phyloP scores from a whole-genome alignment of 2,329 filamentous ascomycete genomes.

The Cordyceps militaris region DNA sequence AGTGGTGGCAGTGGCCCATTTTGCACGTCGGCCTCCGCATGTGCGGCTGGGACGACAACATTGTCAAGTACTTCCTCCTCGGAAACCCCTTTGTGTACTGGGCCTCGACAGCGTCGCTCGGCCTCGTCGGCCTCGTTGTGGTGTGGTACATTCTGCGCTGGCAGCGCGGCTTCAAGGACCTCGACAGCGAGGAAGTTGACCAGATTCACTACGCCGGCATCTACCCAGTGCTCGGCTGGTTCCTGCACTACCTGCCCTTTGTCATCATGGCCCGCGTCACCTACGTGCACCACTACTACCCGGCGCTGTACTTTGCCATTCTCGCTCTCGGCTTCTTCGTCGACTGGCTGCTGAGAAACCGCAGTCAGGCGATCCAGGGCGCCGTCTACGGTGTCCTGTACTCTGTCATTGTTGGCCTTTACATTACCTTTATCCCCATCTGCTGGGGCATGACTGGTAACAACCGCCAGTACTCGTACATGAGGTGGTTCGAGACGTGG shows the following conservation, averaged over 20 bases:
- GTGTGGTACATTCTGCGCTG: constrained; percentile 85
- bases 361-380: constrained; percentile 57
- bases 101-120: constrained; percentile 77
- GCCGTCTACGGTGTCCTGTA: constrained; percentile 71
- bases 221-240: constrained; percentile 90
- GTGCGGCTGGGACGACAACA: constrained; percentile 95
- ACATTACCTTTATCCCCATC: constrained; percentile 85
- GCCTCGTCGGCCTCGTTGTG: constrained; percentile 63
- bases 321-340: constrained; percentile 79
- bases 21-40: constrained; percentile 93
- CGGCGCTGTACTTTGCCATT: constrained; percentile 95
- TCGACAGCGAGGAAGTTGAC: constrained; percentile 74
- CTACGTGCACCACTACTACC: constrained; percentile 99
- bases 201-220: constrained; percentile 90
- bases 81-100: constrained; percentile 96
- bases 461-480: constrained; percentile 76
- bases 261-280: constrained; percentile 97
- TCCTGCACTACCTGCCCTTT: constrained; percentile 93
- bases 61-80: constrained; percentile 96
- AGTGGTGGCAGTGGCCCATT: constrained; percentile 98
- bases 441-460: constrained; percentile 92
- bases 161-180: constrained; percentile 88
- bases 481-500: constrained; percentile 92
- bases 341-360: constrained; percentile 71
- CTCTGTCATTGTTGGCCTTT: constrained; percentile 66